Evolutionary conservation across 2,329 filamentous ascomycete genomes (phyloP), one percentile per base, ranked within the genome.

Genomic region (Aspergillus sp.): DNA sequence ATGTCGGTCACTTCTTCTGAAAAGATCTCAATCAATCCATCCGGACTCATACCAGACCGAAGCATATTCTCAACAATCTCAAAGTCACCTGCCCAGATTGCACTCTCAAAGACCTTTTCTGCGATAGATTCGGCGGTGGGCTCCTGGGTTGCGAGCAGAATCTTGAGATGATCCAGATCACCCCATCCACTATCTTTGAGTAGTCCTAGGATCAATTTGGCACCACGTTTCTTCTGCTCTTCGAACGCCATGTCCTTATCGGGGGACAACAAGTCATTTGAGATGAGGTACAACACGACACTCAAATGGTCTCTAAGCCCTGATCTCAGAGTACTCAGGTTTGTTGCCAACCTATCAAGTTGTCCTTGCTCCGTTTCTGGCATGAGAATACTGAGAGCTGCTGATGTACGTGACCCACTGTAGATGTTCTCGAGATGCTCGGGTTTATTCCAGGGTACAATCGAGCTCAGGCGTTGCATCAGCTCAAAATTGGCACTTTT

Each of bases 81-180:
- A 8, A 48, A 17, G 27, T 60, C n/a, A 8, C 23, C 36, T 5
- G 32, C 32, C n/a, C 21, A 30, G n/a, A 60, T 23, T 38, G 65
- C 60, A 53, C 53, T 62, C 32, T 47, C 57, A 62, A 66, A 63
- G 15, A 66, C 13, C 23, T 55, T 60, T 27, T 67, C 65, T 23
- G 55, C 44, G 44, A 67, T 63, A 2, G 64, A 59, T n/a, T 50
- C 62, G 15, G 64, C 63, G 6, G 64, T 68, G 47, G 66, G 63
- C 30, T 66, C 61, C 3, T 47, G 19, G 39, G 32, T 50, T 21
- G 63, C 57, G 36, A 62, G 11, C 8, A 62, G 38, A 10, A 21
- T 23, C 7, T 25, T 15, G 10, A 59, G 21, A 0, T 54, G 48
- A 8, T 52, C 15, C 2, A 21, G 19, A 5, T 5, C 51, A n/a